These are phyloP conservation scores for Solanum pennellii DNA, from an alignment of 257 asterid genomes.

Conservation along the genomic window DNA sequence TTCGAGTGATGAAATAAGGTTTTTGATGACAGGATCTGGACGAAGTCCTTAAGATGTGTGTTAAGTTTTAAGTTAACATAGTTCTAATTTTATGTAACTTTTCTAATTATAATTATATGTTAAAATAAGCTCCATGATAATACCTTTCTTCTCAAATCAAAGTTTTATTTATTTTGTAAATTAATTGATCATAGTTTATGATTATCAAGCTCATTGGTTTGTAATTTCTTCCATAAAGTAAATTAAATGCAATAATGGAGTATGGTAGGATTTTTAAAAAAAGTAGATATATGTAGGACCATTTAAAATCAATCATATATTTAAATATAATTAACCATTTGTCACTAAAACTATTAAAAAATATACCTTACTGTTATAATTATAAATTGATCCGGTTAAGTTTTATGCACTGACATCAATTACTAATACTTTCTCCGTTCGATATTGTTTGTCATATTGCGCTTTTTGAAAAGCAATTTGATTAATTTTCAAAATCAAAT, in stretches of 20 bases:
- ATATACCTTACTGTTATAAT: not conserved
- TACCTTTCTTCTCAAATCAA: not conserved
- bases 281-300: not conserved
- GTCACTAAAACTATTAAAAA: not conserved
- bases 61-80: not conserved
- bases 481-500: too few species aligned
- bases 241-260: not conserved
- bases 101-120: not conserved
- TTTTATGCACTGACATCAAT: not conserved
- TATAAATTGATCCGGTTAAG: not conserved
- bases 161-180: not conserved
- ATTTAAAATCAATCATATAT: not conserved
- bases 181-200: not conserved
- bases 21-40: not conserved
- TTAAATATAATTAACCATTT: not conserved
- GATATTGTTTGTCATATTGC: accelerated
- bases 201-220: not conserved
- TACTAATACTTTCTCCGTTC: not conserved
- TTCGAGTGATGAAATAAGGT: not conserved
- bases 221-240: not conserved
- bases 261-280: not conserved
- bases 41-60: not conserved
- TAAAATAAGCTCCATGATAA: not conserved
- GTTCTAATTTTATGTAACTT: not conserved
- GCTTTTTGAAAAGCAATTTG: too few species aligned